Conservation (phyloP, 306 rosid species). For the Corylus americana region DNA sequence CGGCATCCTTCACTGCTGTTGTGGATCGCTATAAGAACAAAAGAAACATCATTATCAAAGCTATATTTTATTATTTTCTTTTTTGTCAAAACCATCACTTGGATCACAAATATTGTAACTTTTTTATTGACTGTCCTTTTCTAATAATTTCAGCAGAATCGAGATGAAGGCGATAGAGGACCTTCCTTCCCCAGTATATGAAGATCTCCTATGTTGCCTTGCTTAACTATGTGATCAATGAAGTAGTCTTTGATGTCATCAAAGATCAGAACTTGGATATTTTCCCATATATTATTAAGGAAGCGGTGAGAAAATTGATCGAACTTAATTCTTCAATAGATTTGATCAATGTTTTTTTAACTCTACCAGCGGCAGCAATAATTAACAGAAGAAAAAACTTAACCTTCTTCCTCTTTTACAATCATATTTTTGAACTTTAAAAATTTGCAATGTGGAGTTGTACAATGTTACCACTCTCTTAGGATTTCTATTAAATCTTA, state of each 20-base stretch:
- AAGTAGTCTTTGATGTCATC: constrained; percentile 8
- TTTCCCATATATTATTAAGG: not conserved
- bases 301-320: constrained; percentile 15
- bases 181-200: constrained; percentile 30
- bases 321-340: not conserved
- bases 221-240: constrained; percentile 27
- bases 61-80: not conserved
- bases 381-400: too few relatives aligned
- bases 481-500: too few relatives aligned
- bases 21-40: constrained; percentile 15
- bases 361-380: not conserved
- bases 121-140: not conserved
- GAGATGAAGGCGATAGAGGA: constrained; percentile 14
- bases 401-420: too few relatives aligned
- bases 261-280: constrained; percentile 4
- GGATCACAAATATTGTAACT: not conserved
- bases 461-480: too few relatives aligned
- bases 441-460: too few relatives aligned
- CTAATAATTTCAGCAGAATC: constrained; percentile 16
- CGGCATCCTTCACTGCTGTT: constrained; percentile 23
- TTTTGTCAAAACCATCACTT: not conserved
- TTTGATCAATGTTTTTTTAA: not conserved
- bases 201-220: constrained; percentile 28
- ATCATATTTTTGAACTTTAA: too few relatives aligned
- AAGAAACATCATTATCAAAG: not conserved